Percentiles rank a stretch among this genome's conserved stretches.
Evolutionary conservation across 2,329 filamentous ascomycete genomes (phyloP).

Genomic region (Clarireedia homoeocarpa): DNA sequence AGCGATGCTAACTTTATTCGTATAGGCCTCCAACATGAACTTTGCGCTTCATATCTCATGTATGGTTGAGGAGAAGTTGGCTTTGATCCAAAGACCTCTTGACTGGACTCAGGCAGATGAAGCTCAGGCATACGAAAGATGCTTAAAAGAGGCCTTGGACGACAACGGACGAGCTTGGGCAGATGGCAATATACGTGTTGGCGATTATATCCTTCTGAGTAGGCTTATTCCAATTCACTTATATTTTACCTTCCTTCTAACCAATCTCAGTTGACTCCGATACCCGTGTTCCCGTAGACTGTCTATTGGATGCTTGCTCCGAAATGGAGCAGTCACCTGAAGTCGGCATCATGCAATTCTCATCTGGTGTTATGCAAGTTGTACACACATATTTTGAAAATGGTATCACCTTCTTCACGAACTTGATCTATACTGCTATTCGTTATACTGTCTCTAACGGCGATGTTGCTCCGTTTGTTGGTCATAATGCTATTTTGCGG

Average conservation of each 20-base stretch:
- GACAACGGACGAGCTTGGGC: slow-evolving; percentile 68
- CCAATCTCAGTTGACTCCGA: slow-evolving; percentile 55
- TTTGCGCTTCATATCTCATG: slow-evolving; percentile 60
- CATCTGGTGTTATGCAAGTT: slow-evolving; percentile 72
- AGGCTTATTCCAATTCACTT: slow-evolving; percentile 12
- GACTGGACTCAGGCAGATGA: slow-evolving; percentile 65
- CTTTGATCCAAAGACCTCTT: slow-evolving; percentile 44
- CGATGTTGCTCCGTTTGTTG: slow-evolving; percentile 71
- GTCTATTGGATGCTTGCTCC: slow-evolving; percentile 68
- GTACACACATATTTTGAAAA: slow-evolving; percentile 66
- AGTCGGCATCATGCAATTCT: slow-evolving; percentile 72
- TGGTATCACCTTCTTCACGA: slow-evolving; percentile 64
- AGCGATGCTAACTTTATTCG: not conserved
- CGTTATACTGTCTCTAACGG: slow-evolving; percentile 70
- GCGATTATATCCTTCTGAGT: slow-evolving; percentile 71
- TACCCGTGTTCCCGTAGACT: slow-evolving; percentile 70
- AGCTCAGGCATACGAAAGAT: slow-evolving; percentile 55
- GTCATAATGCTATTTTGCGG: slow-evolving; percentile 70
- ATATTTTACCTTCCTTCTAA: slow-evolving; percentile 10
- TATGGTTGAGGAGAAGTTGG: slow-evolving; percentile 63
- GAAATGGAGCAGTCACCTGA: slow-evolving; percentile 77
- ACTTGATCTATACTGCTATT: slow-evolving; percentile 70
- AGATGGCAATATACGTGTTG: slow-evolving; percentile 77
- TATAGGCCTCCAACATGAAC: slow-evolving; percentile 67
- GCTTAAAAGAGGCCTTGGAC: slow-evolving; percentile 58